Percentiles rank a stretch among this genome's conserved stretches.
These are phyloP conservation scores for Talaromyces funiculosus DNA, from an alignment of 2,329 filamentous ascomycete genomes.

Conservation along the genomic window DNA sequence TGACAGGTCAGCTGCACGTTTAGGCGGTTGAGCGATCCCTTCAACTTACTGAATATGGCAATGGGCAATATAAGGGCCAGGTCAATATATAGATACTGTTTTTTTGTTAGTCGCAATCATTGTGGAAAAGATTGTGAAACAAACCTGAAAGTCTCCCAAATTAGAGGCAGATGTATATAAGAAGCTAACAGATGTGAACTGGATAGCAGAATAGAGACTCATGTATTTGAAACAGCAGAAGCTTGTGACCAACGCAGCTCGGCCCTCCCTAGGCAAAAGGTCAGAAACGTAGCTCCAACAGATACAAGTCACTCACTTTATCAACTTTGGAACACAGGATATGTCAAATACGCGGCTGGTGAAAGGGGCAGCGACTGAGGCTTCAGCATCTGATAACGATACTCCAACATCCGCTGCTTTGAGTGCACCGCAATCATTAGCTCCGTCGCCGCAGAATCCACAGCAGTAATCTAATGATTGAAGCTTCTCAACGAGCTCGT, in stretches of 20 bases:
- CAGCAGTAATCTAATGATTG: conserved; percentile 93
- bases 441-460: conserved; percentile 95
- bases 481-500: conserved; percentile 93
- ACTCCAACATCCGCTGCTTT: conserved; percentile 98
- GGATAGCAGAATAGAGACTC: conserved; percentile 98
- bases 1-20: conserved; percentile 4
- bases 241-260: conserved; percentile 92
- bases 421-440: conserved; percentile 93
- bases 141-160: conserved; percentile 84
- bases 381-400: conserved; percentile 92
- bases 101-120: conserved; percentile 1
- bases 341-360: conserved; percentile 96
- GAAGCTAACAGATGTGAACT: conserved; percentile 96
- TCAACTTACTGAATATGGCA: conserved; percentile 74
- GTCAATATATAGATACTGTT: conserved; percentile 85
- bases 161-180: conserved; percentile 91
- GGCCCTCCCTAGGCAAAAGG: conserved; percentile 62
- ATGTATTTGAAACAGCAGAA: conserved; percentile 99
- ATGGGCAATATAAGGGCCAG: conserved; percentile 88
- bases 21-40: background rate
- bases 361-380: conserved; percentile 95
- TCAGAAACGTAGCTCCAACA: conserved; percentile 13
- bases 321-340: conserved; percentile 87
- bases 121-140: conserved; percentile 6
- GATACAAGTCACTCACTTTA: conserved; percentile 51